These are phyloP conservation scores for Cladosporium velox DNA, from an alignment of 2,329 filamentous ascomycete species.

Conservation along the genomic window DNA sequence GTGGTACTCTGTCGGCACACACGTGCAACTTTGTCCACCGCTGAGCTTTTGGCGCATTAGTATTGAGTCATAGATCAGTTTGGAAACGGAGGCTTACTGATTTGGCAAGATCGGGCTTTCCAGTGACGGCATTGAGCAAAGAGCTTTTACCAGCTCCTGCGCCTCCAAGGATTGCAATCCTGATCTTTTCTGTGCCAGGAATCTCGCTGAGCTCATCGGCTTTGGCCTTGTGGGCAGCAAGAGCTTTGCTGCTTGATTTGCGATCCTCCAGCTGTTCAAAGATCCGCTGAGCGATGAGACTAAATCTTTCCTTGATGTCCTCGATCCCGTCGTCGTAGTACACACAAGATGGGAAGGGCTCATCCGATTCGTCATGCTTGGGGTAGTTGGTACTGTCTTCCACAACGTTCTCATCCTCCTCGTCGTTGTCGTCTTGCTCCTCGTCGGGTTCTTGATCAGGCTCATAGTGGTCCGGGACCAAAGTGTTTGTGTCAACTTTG, in stretches of 20 bases:
- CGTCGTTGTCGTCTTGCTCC: background rate
- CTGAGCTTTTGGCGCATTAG: background rate
- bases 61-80: background rate
- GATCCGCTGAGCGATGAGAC: background rate
- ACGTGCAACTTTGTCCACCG: constrained; percentile 27
- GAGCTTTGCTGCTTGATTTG: background rate
- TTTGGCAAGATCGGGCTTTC: constrained; percentile 26
- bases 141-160: constrained; percentile 33
- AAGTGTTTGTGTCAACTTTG: background rate
- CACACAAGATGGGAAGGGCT: constrained; percentile 20
- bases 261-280: constrained; percentile 5
- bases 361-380: constrained; percentile 13
- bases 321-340: constrained; percentile 21
- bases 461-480: constrained; percentile 8
- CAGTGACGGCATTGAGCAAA: constrained; percentile 29
- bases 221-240: background rate
- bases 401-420: constrained; percentile 10
- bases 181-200: constrained; percentile 11
- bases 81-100: background rate
- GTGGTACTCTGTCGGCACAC: constrained; percentile 24
- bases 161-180: constrained; percentile 27
- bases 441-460: background rate
- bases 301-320: constrained; percentile 7
- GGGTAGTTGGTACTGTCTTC: constrained; percentile 10
- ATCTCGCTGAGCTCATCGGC: background rate